Base-by-base conservation (phyloP, 441 rosid species). In the Gossypium gossypioides region DNA sequence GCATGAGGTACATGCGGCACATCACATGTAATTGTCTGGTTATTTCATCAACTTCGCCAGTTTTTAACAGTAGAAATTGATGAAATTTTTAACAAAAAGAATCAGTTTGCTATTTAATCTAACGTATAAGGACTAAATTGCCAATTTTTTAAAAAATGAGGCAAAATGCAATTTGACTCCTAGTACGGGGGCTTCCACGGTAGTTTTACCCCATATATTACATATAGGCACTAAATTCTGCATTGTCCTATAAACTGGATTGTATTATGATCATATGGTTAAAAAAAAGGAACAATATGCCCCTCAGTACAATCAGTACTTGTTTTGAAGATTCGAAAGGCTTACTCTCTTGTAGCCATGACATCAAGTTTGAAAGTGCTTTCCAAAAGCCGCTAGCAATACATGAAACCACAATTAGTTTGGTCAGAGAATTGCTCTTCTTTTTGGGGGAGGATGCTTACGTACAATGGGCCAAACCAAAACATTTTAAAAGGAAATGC, bases 341-440 rank as follows among this genome's bases (percentile, higher is more conserved):
- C 98, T 84, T 89, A 93, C 98, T 93, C 96, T 89, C 94, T 86
- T 48, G 86, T 78, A 27, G 97, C 97, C 76, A 86, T 88, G 62
- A 93, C 74, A 85, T 93, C 98, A 78, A 93, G 89, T 77, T 74
- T 81, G 84, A 93, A 93, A 55, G 98, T 91, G 85, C 80, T 93
- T 80, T 93, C 97, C 66, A 91, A 78, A 66, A 93, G 94, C 81
- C 97, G 83, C 98, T 91, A 92, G 85, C 70, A 74, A 60, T 61
- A 76, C 69, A 70, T 44, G 68, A n/a, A 79, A 21, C 52, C 62
- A 57, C 29, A 60, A 63, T 44, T 54, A 57, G 37, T 10, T 77
- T 60, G 48, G 72, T 16, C 18, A 40, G 48, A 67, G 22, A 66
- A 37, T 29, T 72, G 50, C 24, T 68, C 10, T 1, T 24, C 15